phyloP scores from a whole-genome alignment of 805 yeast genomes.

The Barnettozyma pratensis region DNA sequence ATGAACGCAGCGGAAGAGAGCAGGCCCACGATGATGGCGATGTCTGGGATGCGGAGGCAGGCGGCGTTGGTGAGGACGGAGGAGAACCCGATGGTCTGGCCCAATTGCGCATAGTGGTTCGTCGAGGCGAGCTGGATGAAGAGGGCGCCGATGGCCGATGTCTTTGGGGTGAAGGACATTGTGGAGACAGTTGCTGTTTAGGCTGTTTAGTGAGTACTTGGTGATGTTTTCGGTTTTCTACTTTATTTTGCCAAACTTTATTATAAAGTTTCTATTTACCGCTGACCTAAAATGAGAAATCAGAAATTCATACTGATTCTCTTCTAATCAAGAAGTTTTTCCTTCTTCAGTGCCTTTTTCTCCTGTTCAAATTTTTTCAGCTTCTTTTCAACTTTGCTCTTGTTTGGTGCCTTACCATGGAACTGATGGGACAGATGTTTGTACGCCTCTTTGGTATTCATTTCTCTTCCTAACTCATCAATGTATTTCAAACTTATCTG shows the following conservation, averaged over 20 bases:
- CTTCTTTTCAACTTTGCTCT: slow-evolving; percentile 20
- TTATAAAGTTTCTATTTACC: no score
- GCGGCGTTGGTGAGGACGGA: slow-evolving; percentile 33
- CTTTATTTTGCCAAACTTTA: no score
- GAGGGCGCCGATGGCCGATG: slow-evolving; percentile 40
- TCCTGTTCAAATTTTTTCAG: slow-evolving; percentile 18
- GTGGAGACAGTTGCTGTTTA: no score
- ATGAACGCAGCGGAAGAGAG: slow-evolving; percentile 25
- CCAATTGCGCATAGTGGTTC: slow-evolving; percentile 33
- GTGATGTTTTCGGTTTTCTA: no score
- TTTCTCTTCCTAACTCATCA: slow-evolving; percentile 46
- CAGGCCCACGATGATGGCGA: slow-evolving; percentile 34
- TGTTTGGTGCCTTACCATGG: slow-evolving; percentile 40
- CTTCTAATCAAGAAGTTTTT: neutral
- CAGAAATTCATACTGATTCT: neutral
- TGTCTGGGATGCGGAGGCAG: slow-evolving; percentile 22
- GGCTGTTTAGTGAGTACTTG: no score
- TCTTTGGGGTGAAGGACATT: slow-evolving; percentile 37
- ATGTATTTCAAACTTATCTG: slow-evolving; percentile 43
- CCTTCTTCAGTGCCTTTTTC: slow-evolving; percentile 1
- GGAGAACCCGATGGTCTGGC: slow-evolving; percentile 43
- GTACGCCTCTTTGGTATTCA: slow-evolving; percentile 51
- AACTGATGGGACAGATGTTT: slow-evolving; percentile 56
- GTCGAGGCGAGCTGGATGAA: slow-evolving; percentile 43
- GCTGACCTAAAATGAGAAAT: no score